Evolutionary conservation across 768 basidiomycete species (phyloP).

Genomic region (Panus rudis): DNA sequence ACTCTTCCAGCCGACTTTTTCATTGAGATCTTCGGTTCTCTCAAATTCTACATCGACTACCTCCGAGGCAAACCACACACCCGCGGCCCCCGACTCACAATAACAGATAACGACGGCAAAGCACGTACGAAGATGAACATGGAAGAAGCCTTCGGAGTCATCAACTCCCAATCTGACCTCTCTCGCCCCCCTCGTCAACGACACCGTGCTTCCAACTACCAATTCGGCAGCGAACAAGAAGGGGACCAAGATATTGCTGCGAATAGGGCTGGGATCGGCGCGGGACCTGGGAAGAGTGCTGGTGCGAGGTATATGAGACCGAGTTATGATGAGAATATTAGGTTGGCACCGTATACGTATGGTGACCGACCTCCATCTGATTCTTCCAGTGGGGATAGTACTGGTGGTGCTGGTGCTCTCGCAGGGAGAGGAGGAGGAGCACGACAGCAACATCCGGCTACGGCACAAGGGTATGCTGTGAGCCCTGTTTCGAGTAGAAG

Average conservation of each 20-base stretch:
- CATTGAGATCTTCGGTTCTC: conserved; percentile 54
- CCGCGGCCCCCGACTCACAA: conserved; percentile 16
- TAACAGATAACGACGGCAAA: conserved; percentile 19
- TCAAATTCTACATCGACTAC: conserved; percentile 52
- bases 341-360: conserved; percentile 31
- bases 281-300: not conserved
- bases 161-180: conserved; percentile 10
- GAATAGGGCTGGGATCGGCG: conserved; percentile 5
- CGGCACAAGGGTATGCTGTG: no score
- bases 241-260: conserved; percentile 8
- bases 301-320: conserved; percentile 7
- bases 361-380: no score
- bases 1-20: conserved; percentile 64
- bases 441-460: no score
- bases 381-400: no score
- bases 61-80: conserved; percentile 25
- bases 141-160: conserved; percentile 34
- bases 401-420: no score
- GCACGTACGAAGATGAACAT: conserved; percentile 25
- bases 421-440: no score
- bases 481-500: no score
- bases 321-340: conserved; percentile 37
- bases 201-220: no score
- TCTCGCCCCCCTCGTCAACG: not conserved
- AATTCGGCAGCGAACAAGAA: conserved; percentile 6